phyloP scores from a whole-genome alignment of 2,329 filamentous ascomycete species.

The Monosporascus ibericus region DNA sequence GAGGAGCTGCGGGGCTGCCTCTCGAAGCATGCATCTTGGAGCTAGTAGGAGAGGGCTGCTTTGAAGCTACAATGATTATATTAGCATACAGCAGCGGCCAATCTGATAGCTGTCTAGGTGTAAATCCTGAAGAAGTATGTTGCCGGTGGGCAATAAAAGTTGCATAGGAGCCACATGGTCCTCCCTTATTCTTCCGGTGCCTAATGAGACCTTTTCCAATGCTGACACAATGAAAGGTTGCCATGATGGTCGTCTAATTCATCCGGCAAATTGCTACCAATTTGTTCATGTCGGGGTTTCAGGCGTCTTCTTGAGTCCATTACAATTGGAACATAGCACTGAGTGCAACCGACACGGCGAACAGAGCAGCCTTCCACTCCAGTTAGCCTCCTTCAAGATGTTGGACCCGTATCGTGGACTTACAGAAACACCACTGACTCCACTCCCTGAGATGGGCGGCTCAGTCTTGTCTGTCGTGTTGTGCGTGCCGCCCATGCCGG shows the following conservation, averaged over 20 bases:
- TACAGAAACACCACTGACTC: constrained; percentile 18
- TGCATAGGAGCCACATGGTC: too few species aligned
- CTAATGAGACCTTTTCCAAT: too few species aligned
- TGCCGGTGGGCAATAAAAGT: too few species aligned
- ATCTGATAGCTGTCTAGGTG: too few species aligned
- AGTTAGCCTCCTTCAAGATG: constrained; percentile 6
- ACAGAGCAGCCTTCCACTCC: constrained; percentile 13
- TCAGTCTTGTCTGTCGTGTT: constrained; percentile 12
- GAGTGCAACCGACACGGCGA: constrained; percentile 15
- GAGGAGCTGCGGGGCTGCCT: too few species aligned
- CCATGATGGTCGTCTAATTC: neutral
- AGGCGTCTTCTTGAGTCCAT: neutral
- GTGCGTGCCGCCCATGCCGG: constrained; percentile 9
- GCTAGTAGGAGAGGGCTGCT: too few species aligned
- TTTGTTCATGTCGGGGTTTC: neutral
- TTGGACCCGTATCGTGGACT: constrained; percentile 3
- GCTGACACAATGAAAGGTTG: too few species aligned
- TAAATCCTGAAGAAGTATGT: too few species aligned
- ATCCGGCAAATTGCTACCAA: neutral
- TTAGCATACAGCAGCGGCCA: too few species aligned
- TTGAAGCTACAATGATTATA: too few species aligned
- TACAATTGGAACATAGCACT: constrained; percentile 16
- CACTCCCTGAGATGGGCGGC: constrained; percentile 12
- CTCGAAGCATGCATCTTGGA: too few species aligned
- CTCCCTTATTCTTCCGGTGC: too few species aligned